Conservation (phyloP, 805 yeast species). For the Nakazawaea ambrosiae region DNA sequence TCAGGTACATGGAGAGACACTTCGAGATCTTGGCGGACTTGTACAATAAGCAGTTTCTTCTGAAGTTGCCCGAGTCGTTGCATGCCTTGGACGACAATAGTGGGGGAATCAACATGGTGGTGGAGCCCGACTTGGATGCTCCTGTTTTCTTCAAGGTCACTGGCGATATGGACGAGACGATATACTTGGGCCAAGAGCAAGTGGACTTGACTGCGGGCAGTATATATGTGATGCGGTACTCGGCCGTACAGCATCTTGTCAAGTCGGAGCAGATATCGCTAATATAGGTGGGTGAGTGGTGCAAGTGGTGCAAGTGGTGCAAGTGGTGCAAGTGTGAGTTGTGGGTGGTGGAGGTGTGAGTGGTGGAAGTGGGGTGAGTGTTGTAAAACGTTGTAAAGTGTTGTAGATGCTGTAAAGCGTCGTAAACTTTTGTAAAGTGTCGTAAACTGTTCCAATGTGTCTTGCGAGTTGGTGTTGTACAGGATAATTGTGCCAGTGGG, state of each 20-base stretch:
- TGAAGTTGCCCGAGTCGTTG: slow-evolving; percentile 57
- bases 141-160: slow-evolving; percentile 69
- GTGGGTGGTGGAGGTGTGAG: no score
- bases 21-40: slow-evolving; percentile 55
- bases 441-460: no score
- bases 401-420: no score
- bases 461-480: no score
- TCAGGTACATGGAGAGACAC: slow-evolving; percentile 62
- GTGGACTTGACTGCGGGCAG: slow-evolving; percentile 56
- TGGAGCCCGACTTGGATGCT: slow-evolving; percentile 64
- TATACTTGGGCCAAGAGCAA: slow-evolving; percentile 45
- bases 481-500: no score
- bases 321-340: not conserved
- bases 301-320: not conserved
- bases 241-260: slow-evolving; percentile 21
- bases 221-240: slow-evolving; percentile 69
- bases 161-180: slow-evolving; percentile 28
- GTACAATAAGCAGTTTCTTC: slow-evolving; percentile 61
- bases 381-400: no score
- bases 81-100: slow-evolving; percentile 72
- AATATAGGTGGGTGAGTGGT: not conserved
- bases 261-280: slow-evolving; percentile 17
- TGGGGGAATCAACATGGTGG: slow-evolving; percentile 68
- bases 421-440: no score
- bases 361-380: no score